Percentiles rank a stretch among this genome's conserved stretches.
Evolutionary conservation across 768 basidiomycete species (phyloP).

Genomic region (Glaciozyma martinii): DNA sequence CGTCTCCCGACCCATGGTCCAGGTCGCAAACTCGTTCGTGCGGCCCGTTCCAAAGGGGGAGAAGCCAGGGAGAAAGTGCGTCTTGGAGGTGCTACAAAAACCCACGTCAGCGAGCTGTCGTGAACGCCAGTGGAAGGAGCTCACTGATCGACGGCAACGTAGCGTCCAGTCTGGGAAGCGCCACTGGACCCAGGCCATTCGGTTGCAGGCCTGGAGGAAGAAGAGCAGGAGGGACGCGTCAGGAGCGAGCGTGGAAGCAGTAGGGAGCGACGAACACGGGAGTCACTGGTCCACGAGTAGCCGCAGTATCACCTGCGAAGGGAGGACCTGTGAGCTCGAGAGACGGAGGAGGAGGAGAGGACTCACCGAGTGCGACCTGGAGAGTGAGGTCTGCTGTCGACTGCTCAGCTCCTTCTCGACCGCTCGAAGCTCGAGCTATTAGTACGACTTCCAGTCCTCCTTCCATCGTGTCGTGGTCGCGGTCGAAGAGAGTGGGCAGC

Average conservation of each 20-base stretch:
- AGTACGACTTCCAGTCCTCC: background rate
- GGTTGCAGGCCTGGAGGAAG: background rate
- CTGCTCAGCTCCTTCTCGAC: background rate
- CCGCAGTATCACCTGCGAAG: background rate
- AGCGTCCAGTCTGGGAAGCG: background rate
- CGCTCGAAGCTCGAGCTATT: background rate
- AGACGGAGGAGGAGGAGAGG: background rate
- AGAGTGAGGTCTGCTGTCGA: constrained; percentile 18
- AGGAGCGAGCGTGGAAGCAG: background rate
- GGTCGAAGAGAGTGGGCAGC: background rate
- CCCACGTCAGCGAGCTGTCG: background rate
- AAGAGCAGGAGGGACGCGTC: background rate
- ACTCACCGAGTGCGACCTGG: constrained; percentile 20
- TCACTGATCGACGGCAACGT: background rate
- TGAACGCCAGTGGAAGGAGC: background rate
- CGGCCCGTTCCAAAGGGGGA: constrained; percentile 19
- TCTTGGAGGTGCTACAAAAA: background rate
- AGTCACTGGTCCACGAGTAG: background rate
- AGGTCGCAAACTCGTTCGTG: constrained; percentile 28
- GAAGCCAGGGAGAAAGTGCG: constrained; percentile 7
- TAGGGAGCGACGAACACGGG: background rate
- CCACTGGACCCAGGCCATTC: constrained; percentile 1
- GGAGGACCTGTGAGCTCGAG: background rate
- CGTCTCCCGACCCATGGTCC: constrained; percentile 13
- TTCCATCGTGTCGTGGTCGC: background rate